These are phyloP conservation scores for Talaromyces sp. DNA, from an alignment of 2,329 filamentous ascomycete species.

Conservation along the genomic window DNA sequence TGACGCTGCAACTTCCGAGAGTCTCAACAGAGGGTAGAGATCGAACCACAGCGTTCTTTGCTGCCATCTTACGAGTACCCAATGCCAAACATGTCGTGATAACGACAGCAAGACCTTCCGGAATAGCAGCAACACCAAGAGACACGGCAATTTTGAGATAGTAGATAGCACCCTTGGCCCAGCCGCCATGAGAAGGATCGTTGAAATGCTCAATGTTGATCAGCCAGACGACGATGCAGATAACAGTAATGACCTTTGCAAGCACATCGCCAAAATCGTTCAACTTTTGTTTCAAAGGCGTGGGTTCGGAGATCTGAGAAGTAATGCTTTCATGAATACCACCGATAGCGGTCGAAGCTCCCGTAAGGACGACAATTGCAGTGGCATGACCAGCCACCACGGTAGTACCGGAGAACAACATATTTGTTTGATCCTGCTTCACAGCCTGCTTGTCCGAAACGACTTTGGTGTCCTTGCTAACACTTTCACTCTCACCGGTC, in stretches of 20 bases:
- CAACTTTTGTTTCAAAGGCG: conserved; percentile 95
- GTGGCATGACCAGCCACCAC: conserved; percentile 91
- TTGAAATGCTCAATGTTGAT: conserved; percentile 98
- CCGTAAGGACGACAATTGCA: conserved; percentile 86
- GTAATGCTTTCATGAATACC: conserved; percentile 99
- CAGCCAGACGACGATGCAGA: conserved; percentile 93
- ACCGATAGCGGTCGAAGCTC: conserved; percentile 87
- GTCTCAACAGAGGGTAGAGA: conserved; percentile 97
- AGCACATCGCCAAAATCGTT: conserved; percentile 96
- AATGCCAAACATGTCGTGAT: conserved; percentile 98
- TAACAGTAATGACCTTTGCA: conserved; percentile 96
- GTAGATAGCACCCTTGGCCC: conserved; percentile 97
- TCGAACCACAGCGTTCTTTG: conserved; percentile 95
- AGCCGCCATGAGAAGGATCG: conserved; percentile 87
- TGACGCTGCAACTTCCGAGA: conserved; percentile 96
- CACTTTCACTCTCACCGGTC: conserved; percentile 96
- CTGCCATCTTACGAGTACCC: conserved; percentile 96
- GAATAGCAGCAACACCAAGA: conserved; percentile 94
- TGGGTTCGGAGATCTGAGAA: conserved; percentile 95
- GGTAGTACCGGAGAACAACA: conserved; percentile 97
- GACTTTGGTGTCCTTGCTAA: conserved; percentile 71
- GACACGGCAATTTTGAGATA: conserved; percentile 99
- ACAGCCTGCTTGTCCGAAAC: conserved; percentile 80
- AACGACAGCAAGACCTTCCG: conserved; percentile 93
- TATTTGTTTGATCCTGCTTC: conserved; percentile 96